These are phyloP conservation scores for Scleroderma bovista DNA, from an alignment of 768 basidiomycete species.

Conservation along the genomic window DNA sequence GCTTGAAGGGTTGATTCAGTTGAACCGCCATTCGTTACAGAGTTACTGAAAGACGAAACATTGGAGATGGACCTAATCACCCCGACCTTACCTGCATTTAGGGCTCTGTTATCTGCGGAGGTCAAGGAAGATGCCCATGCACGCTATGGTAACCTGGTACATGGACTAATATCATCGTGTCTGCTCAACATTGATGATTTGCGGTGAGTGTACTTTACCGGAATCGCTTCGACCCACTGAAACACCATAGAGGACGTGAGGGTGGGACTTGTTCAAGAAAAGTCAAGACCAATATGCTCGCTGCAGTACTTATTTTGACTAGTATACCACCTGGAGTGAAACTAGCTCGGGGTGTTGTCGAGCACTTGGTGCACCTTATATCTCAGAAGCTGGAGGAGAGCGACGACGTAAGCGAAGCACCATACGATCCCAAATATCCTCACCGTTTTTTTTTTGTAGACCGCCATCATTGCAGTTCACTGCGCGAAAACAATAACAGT, in stretches of 20 bases:
- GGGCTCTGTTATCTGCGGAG: slow-evolving; percentile 57
- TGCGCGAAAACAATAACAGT: slow-evolving; percentile 81
- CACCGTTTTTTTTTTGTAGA: slow-evolving; percentile 36
- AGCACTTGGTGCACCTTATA: slow-evolving; percentile 81
- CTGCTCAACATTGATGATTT: slow-evolving; percentile 86
- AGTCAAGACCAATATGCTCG: slow-evolving; percentile 85
- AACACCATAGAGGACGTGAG: slow-evolving; percentile 59
- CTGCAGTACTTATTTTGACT: slow-evolving; percentile 80
- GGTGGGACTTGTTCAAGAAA: slow-evolving; percentile 76
- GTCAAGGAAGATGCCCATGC: slow-evolving; percentile 38
- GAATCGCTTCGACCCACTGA: slow-evolving; percentile 2
- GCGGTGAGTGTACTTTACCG: slow-evolving; percentile 50
- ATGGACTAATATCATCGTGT: slow-evolving; percentile 83
- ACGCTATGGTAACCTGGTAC: slow-evolving; percentile 55
- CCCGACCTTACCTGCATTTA: slow-evolving; percentile 76
- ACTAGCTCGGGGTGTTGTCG: slow-evolving; percentile 69
- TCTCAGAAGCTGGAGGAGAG: slow-evolving; percentile 70
- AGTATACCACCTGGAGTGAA: slow-evolving; percentile 61
- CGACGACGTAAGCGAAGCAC: slow-evolving; percentile 49
- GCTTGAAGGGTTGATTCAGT: not conserved
- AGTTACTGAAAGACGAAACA: slow-evolving; percentile 82
- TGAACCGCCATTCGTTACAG: slow-evolving; percentile 28
- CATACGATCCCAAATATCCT: not conserved
- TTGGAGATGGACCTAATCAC: slow-evolving; percentile 74
- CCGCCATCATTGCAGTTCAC: slow-evolving; percentile 81